These are phyloP conservation scores for Nannochloris sp. DNA, from an alignment of 139 green algal genomes.

Conservation along the genomic window DNA sequence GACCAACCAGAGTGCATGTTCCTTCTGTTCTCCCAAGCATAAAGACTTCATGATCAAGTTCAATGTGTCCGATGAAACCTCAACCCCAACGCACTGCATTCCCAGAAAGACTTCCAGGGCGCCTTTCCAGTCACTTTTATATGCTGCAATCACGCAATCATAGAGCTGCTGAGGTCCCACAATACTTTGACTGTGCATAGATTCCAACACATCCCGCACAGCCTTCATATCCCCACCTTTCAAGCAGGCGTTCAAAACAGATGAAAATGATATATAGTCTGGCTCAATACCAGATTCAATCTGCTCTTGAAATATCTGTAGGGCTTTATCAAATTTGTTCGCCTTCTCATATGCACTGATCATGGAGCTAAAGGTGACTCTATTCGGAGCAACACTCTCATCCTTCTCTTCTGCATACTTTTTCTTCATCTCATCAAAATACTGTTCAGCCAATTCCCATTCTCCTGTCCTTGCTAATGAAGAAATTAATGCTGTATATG, in stretches of 20 bases:
- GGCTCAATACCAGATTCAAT: conserved; percentile 26
- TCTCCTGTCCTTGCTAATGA: conserved; percentile 19
- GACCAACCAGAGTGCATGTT: background rate
- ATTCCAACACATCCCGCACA: conserved; percentile 27
- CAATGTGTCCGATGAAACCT: conserved; percentile 4
- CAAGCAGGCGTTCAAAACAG: conserved; percentile 34
- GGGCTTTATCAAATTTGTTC: conserved; percentile 27
- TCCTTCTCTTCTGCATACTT: conserved; percentile 5
- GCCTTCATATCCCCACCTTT: conserved; percentile 15
- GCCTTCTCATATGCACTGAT: conserved; percentile 39
- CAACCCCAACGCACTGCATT: conserved; percentile 28
- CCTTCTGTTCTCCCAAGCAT: background rate
- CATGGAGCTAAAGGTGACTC: conserved; percentile 41
- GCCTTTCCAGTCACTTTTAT: conserved; percentile 12
- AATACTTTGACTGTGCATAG: conserved; percentile 20
- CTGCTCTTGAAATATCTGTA: conserved; percentile 39
- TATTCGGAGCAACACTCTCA: conserved; percentile 28
- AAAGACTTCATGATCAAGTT: conserved; percentile 1
- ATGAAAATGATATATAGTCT: conserved; percentile 40
- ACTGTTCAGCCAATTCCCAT: conserved; percentile 31
- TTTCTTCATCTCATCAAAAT: conserved; percentile 35
- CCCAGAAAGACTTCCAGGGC: conserved; percentile 42
- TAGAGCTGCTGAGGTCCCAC: conserved; percentile 25
- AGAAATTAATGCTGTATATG: conserved; percentile 29
- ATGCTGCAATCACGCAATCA: conserved; percentile 20